A percentile compares a stretch with the other conserved stretches of the same genome.
phyloP scores from a whole-genome alignment of 805 yeast species.

The Candida xyloterini region DNA sequence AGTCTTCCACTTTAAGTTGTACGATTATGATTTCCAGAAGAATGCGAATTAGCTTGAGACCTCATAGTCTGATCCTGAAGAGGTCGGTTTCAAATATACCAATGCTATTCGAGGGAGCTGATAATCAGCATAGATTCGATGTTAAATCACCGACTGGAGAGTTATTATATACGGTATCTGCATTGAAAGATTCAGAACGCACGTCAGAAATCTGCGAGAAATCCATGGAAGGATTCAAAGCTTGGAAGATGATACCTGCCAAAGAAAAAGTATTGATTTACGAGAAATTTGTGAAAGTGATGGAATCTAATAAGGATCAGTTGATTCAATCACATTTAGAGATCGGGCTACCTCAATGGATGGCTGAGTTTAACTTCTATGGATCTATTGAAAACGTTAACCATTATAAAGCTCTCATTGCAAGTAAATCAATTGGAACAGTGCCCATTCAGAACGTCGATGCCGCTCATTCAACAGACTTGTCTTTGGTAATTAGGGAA shows the following conservation, averaged over 20 bases:
- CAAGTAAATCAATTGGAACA: slow-evolving; percentile 17
- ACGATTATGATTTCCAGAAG: background rate
- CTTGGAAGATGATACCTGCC: slow-evolving; percentile 1
- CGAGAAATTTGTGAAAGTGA: background rate
- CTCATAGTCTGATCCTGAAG: no score
- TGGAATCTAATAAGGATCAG: slow-evolving; percentile 12
- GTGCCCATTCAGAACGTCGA: slow-evolving; percentile 21
- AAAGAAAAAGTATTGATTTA: slow-evolving; percentile 3
- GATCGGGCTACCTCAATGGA: slow-evolving; percentile 38
- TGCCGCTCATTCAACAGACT: slow-evolving; percentile 1
- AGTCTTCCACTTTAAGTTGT: background rate
- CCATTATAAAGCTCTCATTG: slow-evolving; percentile 29
- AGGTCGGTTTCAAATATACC: background rate
- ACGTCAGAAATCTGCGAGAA: background rate
- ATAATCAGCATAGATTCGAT: background rate
- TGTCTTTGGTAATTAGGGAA: slow-evolving; percentile 30
- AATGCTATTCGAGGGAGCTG: slow-evolving; percentile 1
- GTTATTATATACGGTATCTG: background rate
- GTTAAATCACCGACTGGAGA: slow-evolving; percentile 1
- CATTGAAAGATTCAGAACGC: background rate
- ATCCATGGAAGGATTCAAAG: background rate
- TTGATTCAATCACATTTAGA: slow-evolving; percentile 27
- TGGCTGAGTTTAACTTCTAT: slow-evolving; percentile 34
- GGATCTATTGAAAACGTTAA: slow-evolving; percentile 32
- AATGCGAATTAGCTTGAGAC: no score